Evolutionary conservation across 2,329 filamentous ascomycete species (phyloP).

Genomic region (Fusarium sp.): DNA sequence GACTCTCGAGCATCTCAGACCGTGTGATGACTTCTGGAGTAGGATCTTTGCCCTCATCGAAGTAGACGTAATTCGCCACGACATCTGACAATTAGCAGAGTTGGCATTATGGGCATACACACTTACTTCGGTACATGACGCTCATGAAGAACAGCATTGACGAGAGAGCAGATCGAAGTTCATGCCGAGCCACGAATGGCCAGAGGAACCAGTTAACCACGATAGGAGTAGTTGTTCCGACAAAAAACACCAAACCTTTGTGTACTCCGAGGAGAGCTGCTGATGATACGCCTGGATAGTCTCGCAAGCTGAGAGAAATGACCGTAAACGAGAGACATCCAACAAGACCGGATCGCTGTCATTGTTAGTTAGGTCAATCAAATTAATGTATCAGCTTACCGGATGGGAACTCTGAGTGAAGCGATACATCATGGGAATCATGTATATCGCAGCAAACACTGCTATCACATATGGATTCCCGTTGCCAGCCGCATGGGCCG

Average conservation of each 20-base stretch:
- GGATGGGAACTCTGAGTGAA: slow-evolving; percentile 67
- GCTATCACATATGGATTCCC: slow-evolving; percentile 68
- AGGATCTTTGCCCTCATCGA: slow-evolving; percentile 65
- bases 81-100: slow-evolving; percentile 50
- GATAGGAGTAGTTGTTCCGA: slow-evolving; percentile 66
- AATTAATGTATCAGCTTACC: slow-evolving; percentile 45
- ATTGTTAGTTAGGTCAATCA: slow-evolving; percentile 20
- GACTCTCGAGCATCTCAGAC: slow-evolving; percentile 70
- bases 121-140: slow-evolving; percentile 65
- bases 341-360: slow-evolving; percentile 67
- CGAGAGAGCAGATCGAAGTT: slow-evolving; percentile 66
- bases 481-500: slow-evolving; percentile 62
- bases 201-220: slow-evolving; percentile 70
- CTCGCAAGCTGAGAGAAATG: slow-evolving; percentile 60
- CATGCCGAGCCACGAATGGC: slow-evolving; percentile 71
- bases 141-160: slow-evolving; percentile 69
- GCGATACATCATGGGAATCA: slow-evolving; percentile 70
- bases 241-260: slow-evolving; percentile 62
- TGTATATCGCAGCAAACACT: slow-evolving; percentile 66
- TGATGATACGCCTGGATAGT: slow-evolving; percentile 48
- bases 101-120: neutral
- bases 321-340: slow-evolving; percentile 69
- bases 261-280: slow-evolving; percentile 58
- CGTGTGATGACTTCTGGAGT: slow-evolving; percentile 61
- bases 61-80: slow-evolving; percentile 70